These are phyloP conservation scores for Podaxis sp. DNA, from an alignment of 768 basidiomycete species.

Conservation along the genomic window DNA sequence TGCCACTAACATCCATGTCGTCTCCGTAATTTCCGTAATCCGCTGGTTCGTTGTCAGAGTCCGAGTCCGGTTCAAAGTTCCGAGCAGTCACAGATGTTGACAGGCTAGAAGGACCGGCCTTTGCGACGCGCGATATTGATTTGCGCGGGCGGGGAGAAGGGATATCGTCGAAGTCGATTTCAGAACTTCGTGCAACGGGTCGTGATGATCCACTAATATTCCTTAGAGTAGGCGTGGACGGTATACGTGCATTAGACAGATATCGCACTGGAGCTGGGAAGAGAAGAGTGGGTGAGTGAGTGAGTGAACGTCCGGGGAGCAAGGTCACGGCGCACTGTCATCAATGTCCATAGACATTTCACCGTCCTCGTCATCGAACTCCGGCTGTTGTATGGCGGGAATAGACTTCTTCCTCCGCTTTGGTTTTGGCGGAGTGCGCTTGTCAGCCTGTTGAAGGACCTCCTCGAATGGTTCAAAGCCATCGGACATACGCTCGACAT, in stretches of 20 bases:
- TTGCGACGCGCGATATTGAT: conserved; percentile 29
- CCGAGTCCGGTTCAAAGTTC: conserved; percentile 27
- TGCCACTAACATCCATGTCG: conserved; percentile 19
- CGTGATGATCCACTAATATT: conserved; percentile 37
- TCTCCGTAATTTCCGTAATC: conserved; percentile 22
- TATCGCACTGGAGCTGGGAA: conserved; percentile 37
- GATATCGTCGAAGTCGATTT: conserved; percentile 57
- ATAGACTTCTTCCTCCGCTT: conserved; percentile 46
- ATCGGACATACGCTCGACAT: conserved; percentile 70
- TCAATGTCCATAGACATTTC: conserved; percentile 74
- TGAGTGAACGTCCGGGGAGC: not conserved
- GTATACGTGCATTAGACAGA: conserved; percentile 35
- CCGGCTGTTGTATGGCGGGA: conserved; percentile 10
- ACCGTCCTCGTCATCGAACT: conserved; percentile 51
- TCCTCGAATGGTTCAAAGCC: conserved; percentile 82
- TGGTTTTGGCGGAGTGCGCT: conserved; percentile 54
- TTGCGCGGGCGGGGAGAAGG: conserved; percentile 50
- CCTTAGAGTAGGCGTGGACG: conserved; percentile 35
- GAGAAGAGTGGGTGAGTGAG: not conserved
- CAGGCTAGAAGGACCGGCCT: conserved; percentile 37
- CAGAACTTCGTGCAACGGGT: conserved; percentile 45
- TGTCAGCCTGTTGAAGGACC: conserved; percentile 65
- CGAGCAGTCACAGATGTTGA: conserved; percentile 27
- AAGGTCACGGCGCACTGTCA: conserved; percentile 47
- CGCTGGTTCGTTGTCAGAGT: conserved; percentile 25